Conservation (phyloP, 2,329 filamentous ascomycete species). For the Rhinocladiella mackenziei region DNA sequence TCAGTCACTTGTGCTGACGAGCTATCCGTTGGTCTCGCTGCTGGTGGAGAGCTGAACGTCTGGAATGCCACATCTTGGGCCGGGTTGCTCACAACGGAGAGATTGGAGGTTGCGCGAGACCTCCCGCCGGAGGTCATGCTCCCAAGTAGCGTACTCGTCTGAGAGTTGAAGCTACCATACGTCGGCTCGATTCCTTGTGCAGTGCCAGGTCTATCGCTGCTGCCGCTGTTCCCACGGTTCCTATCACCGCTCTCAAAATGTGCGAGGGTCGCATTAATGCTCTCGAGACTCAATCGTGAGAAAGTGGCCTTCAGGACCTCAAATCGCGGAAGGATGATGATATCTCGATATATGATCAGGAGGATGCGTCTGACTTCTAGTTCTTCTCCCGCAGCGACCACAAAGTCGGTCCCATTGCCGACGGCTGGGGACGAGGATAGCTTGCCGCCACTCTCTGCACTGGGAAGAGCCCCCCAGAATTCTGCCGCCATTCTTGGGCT, state of each 20-base stretch:
- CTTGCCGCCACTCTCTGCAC: constrained; percentile 36
- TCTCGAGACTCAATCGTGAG: constrained; percentile 82
- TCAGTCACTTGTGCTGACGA: constrained; percentile 77
- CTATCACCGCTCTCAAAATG: constrained; percentile 35
- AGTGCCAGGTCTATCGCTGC: constrained; percentile 62
- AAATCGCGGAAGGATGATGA: constrained; percentile 81
- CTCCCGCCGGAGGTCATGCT: constrained; percentile 59
- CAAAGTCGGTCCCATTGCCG: constrained; percentile 25
- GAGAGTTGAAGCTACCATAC: constrained; percentile 74
- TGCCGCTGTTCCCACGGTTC: constrained; percentile 29
- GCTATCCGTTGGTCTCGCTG: constrained; percentile 37
- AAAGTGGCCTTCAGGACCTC: constrained; percentile 86
- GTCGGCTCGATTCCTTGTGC: constrained; percentile 66
- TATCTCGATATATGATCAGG: constrained; percentile 81
- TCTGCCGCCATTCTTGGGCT: constrained; percentile 70
- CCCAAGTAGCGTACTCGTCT: constrained; percentile 74
- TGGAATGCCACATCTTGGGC: constrained; percentile 42
- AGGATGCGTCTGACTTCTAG: constrained; percentile 87
- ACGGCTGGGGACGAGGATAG: constrained; percentile 33
- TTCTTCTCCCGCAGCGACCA: constrained; percentile 51
- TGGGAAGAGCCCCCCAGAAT: constrained; percentile 76
- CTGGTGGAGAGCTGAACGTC: constrained; percentile 39
- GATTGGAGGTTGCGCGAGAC: constrained; percentile 81
- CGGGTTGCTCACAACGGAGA: constrained; percentile 50
- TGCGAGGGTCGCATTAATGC: constrained; percentile 54